These are phyloP conservation scores for Nakazawaea molendinolei DNA, from an alignment of 805 yeast species.

Conservation along the genomic window DNA sequence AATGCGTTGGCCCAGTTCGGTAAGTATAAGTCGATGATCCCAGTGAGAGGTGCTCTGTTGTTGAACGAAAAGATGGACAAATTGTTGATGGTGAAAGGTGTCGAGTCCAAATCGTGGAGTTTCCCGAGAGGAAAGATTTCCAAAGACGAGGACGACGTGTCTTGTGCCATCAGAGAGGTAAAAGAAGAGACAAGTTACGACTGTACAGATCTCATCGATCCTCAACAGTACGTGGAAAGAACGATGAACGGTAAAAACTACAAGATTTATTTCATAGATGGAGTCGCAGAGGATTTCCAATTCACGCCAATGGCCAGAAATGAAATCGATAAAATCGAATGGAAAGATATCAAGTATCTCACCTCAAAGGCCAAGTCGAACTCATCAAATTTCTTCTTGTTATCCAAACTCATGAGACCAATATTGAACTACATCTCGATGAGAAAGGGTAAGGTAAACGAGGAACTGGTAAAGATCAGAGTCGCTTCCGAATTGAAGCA, in stretches of 20 bases:
- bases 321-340: conserved; percentile 78
- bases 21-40: conserved; percentile 80
- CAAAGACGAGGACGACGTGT: conserved; percentile 81
- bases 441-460: conserved; percentile 30
- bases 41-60: conserved; percentile 94
- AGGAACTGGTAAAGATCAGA: conserved; percentile 45
- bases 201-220: conserved; percentile 58
- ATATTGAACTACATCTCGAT: conserved; percentile 48
- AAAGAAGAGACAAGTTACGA: conserved; percentile 93
- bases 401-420: conserved; percentile 44
- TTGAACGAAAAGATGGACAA: conserved; percentile 66
- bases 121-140: conserved; percentile 97
- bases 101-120: conserved; percentile 78
- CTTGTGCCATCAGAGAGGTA: conserved; percentile 89
- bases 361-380: conserved; percentile 25
- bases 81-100: conserved; percentile 76
- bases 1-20: conserved; percentile 76
- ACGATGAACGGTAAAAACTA: conserved; percentile 79
- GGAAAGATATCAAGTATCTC: conserved; percentile 57
- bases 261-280: conserved; percentile 69
- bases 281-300: conserved; percentile 68
- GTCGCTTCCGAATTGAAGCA: conserved; percentile 63
- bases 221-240: conserved; percentile 72
- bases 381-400: conserved; percentile 33
- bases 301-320: conserved; percentile 81